phyloP scores from a whole-genome alignment of 441 rosid species.

The Gossypium davidsonii region DNA sequence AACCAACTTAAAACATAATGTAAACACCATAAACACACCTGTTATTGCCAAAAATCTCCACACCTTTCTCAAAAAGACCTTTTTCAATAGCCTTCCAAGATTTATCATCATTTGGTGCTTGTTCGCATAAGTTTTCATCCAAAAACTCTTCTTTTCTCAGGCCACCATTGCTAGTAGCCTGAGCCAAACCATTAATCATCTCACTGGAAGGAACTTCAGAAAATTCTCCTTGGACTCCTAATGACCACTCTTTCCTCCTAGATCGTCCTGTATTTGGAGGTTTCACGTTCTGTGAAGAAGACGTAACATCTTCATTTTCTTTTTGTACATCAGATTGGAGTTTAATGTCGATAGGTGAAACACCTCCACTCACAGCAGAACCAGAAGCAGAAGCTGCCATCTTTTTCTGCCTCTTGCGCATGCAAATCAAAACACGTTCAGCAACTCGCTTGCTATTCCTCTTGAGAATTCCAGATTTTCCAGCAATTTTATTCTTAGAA shows the following conservation, averaged over 20 bases:
- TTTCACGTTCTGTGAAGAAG: constrained; percentile 64
- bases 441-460: constrained; percentile 89
- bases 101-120: constrained; percentile 40
- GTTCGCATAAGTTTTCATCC: constrained; percentile 51
- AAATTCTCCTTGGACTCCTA: constrained; percentile 23
- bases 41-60: constrained; percentile 91
- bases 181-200: constrained; percentile 37
- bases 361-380: constrained; percentile 61
- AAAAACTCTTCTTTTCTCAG: constrained; percentile 59
- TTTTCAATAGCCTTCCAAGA: constrained; percentile 87
- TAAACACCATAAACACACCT: constrained; percentile 44
- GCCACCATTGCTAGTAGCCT: constrained; percentile 39
- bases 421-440: constrained; percentile 68
- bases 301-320: constrained; percentile 71
- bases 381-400: constrained; percentile 61
- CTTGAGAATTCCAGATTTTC: constrained; percentile 54
- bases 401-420: constrained; percentile 83
- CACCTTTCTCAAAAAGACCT: constrained; percentile 83
- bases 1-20: neutral
- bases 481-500: constrained; percentile 50
- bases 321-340: constrained; percentile 43
- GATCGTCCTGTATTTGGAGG: constrained; percentile 41
- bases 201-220: constrained; percentile 33
- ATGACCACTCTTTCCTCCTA: constrained; percentile 47
- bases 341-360: constrained; percentile 33